A percentile compares a stretch with the other conserved stretches of the same genome.
Evolutionary conservation across 2,329 filamentous ascomycete species (phyloP).

Genomic region (Ceratocystis colombiana): DNA sequence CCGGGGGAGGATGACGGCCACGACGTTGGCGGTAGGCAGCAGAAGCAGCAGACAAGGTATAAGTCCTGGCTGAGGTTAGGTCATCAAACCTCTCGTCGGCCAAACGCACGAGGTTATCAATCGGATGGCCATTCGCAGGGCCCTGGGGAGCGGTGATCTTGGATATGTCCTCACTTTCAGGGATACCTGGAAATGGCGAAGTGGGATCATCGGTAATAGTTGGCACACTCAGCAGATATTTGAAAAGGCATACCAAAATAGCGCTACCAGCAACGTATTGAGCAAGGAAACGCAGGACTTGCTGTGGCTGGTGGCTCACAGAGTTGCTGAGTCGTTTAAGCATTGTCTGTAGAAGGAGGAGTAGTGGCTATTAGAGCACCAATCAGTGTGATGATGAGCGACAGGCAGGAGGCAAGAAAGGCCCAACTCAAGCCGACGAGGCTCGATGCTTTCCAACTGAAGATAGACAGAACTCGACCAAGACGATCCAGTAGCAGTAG

Average conservation of each 20-base stretch:
- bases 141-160: slow-evolving; percentile 28
- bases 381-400: too few relatives aligned
- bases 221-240: slow-evolving; percentile 18
- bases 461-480: too few relatives aligned
- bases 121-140: slow-evolving; percentile 37
- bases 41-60: slow-evolving; percentile 43
- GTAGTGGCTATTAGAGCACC: too few relatives aligned
- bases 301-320: slow-evolving; percentile 17
- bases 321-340: slow-evolving; percentile 17
- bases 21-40: slow-evolving; percentile 46
- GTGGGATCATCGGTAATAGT: slow-evolving; percentile 12
- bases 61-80: slow-evolving; percentile 39
- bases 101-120: slow-evolving; percentile 40
- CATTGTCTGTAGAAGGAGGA: neutral
- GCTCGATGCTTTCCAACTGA: too few relatives aligned
- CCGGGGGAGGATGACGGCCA: slow-evolving; percentile 52
- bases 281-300: slow-evolving; percentile 18
- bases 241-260: slow-evolving; percentile 16
- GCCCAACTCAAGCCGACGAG: too few relatives aligned
- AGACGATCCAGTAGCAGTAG: too few relatives aligned
- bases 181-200: neutral
- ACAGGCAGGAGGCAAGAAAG: too few relatives aligned
- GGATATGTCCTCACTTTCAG: slow-evolving; percentile 19
- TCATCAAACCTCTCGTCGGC: slow-evolving; percentile 38
- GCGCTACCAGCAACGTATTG: slow-evolving; percentile 14